Evolutionary conservation across 129 eudicot genomes (phyloP).

Genomic region (Mikania micrantha): DNA sequence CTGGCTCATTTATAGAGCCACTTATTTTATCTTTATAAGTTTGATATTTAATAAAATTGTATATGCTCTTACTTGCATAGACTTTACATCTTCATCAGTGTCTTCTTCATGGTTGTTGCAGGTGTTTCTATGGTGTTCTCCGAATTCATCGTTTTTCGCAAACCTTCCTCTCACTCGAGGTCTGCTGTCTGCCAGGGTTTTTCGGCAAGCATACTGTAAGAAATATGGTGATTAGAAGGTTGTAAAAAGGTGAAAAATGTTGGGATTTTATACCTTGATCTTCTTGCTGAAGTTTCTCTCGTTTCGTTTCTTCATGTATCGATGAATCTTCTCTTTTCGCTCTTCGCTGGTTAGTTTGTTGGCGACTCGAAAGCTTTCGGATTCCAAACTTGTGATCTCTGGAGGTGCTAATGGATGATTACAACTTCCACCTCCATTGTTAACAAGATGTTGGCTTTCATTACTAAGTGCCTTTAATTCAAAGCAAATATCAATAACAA

Average conservation of each 20-base stretch:
- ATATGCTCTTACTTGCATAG: constrained; percentile 29
- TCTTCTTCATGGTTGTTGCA: constrained; percentile 61
- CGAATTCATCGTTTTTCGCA: constrained; percentile 63
- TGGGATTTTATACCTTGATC: constrained; percentile 39
- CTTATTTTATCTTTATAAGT: too few species aligned
- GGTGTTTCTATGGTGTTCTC: constrained; percentile 37
- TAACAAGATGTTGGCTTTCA: constrained; percentile 58
- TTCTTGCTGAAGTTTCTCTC: constrained; percentile 71
- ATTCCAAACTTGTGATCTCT: constrained; percentile 76
- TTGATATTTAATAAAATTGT: too few species aligned
- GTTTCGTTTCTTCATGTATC: constrained; percentile 56
- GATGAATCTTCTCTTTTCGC: constrained; percentile 51
- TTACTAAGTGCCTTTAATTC: constrained; percentile 48
- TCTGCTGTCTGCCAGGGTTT: constrained; percentile 84
- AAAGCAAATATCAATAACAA: background rate
- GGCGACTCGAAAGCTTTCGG: constrained; percentile 57
- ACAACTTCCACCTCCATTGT: constrained; percentile 42
- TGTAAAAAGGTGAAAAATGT: background rate
- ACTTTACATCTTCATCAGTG: constrained; percentile 59
- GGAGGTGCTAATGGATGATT: constrained; percentile 58
- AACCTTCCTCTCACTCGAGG: constrained; percentile 91
- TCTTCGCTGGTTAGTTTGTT: constrained; percentile 65
- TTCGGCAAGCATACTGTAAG: constrained; percentile 81
- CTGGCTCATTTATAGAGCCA: too few species aligned
- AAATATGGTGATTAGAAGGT: background rate